phyloP scores from a whole-genome alignment of 768 basidiomycete species.

The Botryobasidium botryosum region DNA sequence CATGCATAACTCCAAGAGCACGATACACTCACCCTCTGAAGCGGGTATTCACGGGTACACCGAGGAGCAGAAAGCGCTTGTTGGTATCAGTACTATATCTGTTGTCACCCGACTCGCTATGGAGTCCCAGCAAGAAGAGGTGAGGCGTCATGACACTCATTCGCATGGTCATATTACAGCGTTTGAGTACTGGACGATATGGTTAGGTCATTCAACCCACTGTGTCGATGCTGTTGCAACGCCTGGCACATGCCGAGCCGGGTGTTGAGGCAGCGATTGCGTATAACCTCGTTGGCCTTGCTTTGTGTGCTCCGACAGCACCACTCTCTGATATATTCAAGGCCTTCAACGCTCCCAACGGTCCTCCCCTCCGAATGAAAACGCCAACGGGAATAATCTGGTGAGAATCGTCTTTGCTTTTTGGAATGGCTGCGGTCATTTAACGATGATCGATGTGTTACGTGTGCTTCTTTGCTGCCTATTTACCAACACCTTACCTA shows the following conservation, averaged over 20 bases:
- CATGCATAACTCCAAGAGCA: slow-evolving; percentile 27
- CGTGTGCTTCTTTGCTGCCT: neutral
- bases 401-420: slow-evolving; percentile 22
- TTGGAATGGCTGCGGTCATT: neutral
- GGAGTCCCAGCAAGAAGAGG: slow-evolving; percentile 77
- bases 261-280: slow-evolving; percentile 83
- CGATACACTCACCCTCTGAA: slow-evolving; percentile 41
- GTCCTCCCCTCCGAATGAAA: slow-evolving; percentile 77
- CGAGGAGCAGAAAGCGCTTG: slow-evolving; percentile 69
- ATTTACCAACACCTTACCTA: neutral
- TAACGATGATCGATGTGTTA: neutral
- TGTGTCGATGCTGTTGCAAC: slow-evolving; percentile 83
- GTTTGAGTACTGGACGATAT: neutral
- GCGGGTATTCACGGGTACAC: slow-evolving; percentile 49
- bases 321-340: slow-evolving; percentile 73
- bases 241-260: slow-evolving; percentile 68
- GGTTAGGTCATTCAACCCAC: slow-evolving; percentile 76
- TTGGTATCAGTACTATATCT: slow-evolving; percentile 82
- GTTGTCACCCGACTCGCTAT: slow-evolving; percentile 77
- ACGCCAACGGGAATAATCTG: slow-evolving; percentile 79
- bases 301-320: slow-evolving; percentile 54
- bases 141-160: slow-evolving; percentile 17
- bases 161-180: slow-evolving; percentile 16
- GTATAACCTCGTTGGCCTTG: slow-evolving; percentile 80
- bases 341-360: slow-evolving; percentile 70